Percentiles rank a stretch among this genome's conserved stretches.
Evolutionary conservation across 306 rosid species (phyloP).

Genomic region (Datisca glomerata): DNA sequence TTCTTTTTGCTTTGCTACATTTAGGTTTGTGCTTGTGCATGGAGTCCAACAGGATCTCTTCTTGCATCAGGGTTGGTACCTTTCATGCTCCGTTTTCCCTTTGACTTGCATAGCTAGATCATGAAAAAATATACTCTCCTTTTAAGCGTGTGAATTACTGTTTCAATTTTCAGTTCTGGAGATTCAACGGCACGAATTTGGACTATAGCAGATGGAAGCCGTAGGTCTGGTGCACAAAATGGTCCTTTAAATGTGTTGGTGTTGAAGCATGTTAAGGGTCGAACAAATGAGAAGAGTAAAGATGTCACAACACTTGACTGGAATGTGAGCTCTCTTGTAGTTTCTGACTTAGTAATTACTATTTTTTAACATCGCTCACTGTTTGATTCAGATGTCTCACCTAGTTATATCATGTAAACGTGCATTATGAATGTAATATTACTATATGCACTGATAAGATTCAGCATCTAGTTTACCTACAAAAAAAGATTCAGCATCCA

Average conservation of each 20-base stretch:
- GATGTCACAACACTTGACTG: slow-evolving; percentile 93
- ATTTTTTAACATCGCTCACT: too few species aligned
- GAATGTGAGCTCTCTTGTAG: slow-evolving; percentile 56
- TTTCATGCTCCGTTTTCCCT: too few species aligned
- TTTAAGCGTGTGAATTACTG: not conserved
- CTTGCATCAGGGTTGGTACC: slow-evolving; percentile 85
- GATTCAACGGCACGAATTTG: slow-evolving; percentile 98
- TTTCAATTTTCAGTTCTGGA: slow-evolving; percentile 49
- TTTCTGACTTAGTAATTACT: not conserved
- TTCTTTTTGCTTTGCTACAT: slow-evolving; percentile 13
- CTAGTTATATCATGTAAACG: too few species aligned
- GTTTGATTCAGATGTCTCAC: too few species aligned
- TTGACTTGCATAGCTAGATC: too few species aligned
- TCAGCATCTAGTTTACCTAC: too few species aligned
- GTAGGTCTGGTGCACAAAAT: slow-evolving; percentile 37
- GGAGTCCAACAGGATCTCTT: slow-evolving; percentile 92
- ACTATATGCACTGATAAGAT: too few species aligned
- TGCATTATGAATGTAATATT: too few species aligned
- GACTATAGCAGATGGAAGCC: slow-evolving; percentile 60
- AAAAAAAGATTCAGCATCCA: too few species aligned
- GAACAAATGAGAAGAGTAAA: slow-evolving; percentile 70
- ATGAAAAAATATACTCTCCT: too few species aligned
- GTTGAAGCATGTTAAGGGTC: slow-evolving; percentile 84
- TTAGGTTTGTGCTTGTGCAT: slow-evolving; percentile 97
- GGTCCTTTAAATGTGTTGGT: slow-evolving; percentile 50